Percentiles rank a stretch among this genome's conserved stretches.
Evolutionary conservation across 352 stramenopile genomes (phyloP).

Genomic region (Lagenidium giganteum): DNA sequence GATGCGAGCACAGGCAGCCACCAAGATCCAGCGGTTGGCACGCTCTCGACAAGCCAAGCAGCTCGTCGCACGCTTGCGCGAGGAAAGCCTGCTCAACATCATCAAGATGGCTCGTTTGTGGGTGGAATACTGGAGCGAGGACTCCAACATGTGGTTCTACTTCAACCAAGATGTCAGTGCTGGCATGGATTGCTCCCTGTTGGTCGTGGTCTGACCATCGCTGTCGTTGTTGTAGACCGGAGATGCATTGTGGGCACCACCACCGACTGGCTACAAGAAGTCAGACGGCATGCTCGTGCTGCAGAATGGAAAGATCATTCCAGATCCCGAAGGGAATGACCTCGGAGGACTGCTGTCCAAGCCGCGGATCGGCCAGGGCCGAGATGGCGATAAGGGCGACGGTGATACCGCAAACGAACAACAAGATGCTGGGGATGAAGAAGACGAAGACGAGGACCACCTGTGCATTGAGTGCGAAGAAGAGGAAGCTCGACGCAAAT

Average conservation of each 20-base stretch:
- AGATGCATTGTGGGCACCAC: conserved; percentile 64
- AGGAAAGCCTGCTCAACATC: conserved; percentile 28
- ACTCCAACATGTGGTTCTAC: conserved; percentile 70
- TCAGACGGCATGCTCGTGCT: conserved; percentile 60
- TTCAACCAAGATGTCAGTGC: conserved; percentile 50
- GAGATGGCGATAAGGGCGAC: not conserved
- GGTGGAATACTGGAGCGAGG: conserved; percentile 78
- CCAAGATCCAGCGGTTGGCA: conserved; percentile 58
- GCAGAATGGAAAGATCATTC: conserved; percentile 59
- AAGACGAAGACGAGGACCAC: conserved; percentile 52
- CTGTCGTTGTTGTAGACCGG: conserved; percentile 30
- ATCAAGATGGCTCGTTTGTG: conserved; percentile 43
- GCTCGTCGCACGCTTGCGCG: conserved; percentile 23
- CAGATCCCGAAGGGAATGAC: conserved; percentile 24
- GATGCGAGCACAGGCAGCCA: conserved; percentile 41
- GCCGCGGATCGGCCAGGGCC: conserved; percentile 2
- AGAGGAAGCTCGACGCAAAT: conserved; percentile 57
- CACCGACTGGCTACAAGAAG: conserved; percentile 66
- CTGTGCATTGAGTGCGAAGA: conserved; percentile 80
- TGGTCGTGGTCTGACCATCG: conserved; percentile 3
- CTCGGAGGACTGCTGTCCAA: not conserved
- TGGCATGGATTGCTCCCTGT: conserved; percentile 1
- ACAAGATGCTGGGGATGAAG: conserved; percentile 13
- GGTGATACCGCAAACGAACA: not conserved
- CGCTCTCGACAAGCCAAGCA: conserved; percentile 42